Evolutionary conservation across 768 basidiomycete genomes (phyloP), one percentile per base, ranked within the genome.

Genomic region (Boletus reticulatus): DNA sequence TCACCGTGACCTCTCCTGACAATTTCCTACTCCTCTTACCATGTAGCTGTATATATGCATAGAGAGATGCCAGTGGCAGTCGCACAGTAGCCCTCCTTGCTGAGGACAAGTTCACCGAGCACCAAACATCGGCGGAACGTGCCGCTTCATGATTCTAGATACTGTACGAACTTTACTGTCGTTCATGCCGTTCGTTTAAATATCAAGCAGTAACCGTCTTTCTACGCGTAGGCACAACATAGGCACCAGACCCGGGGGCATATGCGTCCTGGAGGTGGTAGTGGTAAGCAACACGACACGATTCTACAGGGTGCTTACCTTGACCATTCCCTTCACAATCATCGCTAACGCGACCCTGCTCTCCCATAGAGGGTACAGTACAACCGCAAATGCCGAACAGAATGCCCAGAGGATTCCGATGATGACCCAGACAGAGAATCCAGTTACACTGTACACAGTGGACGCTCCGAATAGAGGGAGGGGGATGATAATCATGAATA

Each of bases 331-430:
- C 46, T 67, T 69, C 24, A 58, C 32, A 47, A 95, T 89, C 67
- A 82, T 72, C 8, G 14, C 36, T 44, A 98, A 65, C 0, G 89
- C 91, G 6, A 59, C 74, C 41, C 91, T 76, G 50, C 89, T 92
- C 76, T 98, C 94, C 74, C 80, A 96, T 6, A 96, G 74, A 19
- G 94, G 94, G 63, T 92, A 93, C 14, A 96, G 22, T 20, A 95
- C 91, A 42, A 93, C 90, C 8, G 83, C 75, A 56, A 87, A 78
- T 4, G 84, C 76, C 2, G 91, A 93, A 48, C 79, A 75, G 72
- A 95, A 94, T 20, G 87, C 77, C 94, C 94, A 97, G 36, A 87
- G 74, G 56, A 97, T 86, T 2, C 89, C 88, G 53, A 95, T 75
- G 42, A 82, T 73, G 10, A 96, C 87, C 93, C 93, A 97, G 0